Evolutionary conservation across 768 basidiomycete species (phyloP).

Genomic region (Panellus pusillus): DNA sequence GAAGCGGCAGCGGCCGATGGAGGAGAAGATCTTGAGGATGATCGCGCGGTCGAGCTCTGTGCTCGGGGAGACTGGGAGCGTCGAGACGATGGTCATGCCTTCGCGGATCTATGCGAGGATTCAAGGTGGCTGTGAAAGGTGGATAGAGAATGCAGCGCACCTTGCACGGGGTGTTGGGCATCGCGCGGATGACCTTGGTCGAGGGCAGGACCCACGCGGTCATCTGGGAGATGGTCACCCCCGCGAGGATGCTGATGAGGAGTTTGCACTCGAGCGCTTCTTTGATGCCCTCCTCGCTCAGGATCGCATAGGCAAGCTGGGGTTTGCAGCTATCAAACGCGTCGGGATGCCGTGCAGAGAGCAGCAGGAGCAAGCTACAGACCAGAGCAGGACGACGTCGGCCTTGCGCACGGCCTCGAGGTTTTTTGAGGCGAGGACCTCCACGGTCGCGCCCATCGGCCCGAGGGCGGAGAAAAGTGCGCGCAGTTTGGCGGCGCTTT

Average conservation of each 20-base stretch:
- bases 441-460: constrained; percentile 61
- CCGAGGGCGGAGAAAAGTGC: constrained; percentile 60
- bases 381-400: constrained; percentile 92
- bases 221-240: constrained; percentile 86
- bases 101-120: constrained; percentile 84
- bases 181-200: constrained; percentile 90
- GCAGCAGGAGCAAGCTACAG: constrained; percentile 22
- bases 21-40: constrained; percentile 92
- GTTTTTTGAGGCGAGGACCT: constrained; percentile 71
- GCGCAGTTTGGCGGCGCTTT: constrained; percentile 68
- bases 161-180: constrained; percentile 98
- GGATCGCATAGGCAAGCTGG: constrained; percentile 74
- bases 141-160: constrained; percentile 40
- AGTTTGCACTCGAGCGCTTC: constrained; percentile 89
- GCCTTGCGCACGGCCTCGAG: constrained; percentile 67
- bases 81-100: constrained; percentile 95
- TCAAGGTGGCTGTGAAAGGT: neutral
- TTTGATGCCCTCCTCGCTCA: constrained; percentile 71
- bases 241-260: constrained; percentile 96
- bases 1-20: constrained; percentile 94
- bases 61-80: constrained; percentile 52
- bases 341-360: too few relatives aligned
- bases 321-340: constrained; percentile 79
- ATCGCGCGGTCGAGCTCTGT: constrained; percentile 66
- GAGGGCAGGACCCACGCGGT: constrained; percentile 67